Evolutionary conservation across 495 filamentous ascomycete genomes (phyloP), one percentile per base, ranked within the genome.

Genomic region (Lepraria neglecta): DNA sequence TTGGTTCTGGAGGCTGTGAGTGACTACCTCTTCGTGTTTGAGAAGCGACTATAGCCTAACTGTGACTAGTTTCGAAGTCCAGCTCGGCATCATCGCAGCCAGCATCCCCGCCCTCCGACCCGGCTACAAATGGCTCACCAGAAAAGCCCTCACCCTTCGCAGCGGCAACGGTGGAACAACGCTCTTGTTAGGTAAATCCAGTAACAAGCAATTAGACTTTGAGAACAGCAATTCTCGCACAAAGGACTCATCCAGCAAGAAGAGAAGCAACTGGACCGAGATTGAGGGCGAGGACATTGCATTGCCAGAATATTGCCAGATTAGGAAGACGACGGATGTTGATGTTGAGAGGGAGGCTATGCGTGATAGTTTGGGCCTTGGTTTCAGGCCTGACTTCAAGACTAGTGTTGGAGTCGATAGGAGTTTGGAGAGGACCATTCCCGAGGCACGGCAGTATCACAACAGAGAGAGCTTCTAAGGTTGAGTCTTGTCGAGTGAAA

Each of bases 101-200:
- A 52, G 50, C 28, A 52, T 33, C 50, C 50, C 50, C 27, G 28
- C 50, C 24, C 28, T 52, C 28, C 50, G 50, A 31, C 50, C 50
- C 27, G 28, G 50, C 17, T 52, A 52, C 50, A 52, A 52, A 33
- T 52, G 28, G 50, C 10, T 52, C 14, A 52, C 9, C 27, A 31
- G 27, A 28, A 30, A 33, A 10, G 28, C 31, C 50, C 27, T 31
- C 28, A 30, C 1, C 6, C 28, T 33, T 3, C 15, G 50, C 12
- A 31, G 6, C 31, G 50, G 50, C 24, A 14, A 31, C 28, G 15
- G 28, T 24, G 50, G 50, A 2, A 33, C 15, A 6, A 31, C 17
- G 27, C 27, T 33, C 3, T 17, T 52, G n/a, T 52, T 11, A 30
- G 28, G 12, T 1, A 52, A n/a, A 52, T n/a, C 50, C 9, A 21